phyloP scores from a whole-genome alignment of 768 basidiomycete genomes.

The Phlebiopsis gigantea region DNA sequence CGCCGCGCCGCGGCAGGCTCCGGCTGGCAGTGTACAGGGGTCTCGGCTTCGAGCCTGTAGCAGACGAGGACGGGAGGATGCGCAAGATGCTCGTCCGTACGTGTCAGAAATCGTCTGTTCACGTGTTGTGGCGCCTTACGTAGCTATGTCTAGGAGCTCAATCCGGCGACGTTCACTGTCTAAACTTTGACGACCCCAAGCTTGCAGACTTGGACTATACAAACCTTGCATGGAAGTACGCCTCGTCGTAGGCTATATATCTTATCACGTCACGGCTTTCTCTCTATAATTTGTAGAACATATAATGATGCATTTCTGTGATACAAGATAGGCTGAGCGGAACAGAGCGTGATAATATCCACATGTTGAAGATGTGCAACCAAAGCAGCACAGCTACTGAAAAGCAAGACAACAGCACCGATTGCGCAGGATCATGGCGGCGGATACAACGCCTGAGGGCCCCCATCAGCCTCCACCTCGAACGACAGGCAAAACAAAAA shows the following conservation, averaged over 20 bases:
- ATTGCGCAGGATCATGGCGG: not conserved
- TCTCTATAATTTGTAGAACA: constrained; percentile 4
- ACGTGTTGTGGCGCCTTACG: not conserved
- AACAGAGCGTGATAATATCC: too few relatives aligned
- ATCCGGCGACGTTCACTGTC: constrained; percentile 36
- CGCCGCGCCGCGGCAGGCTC: constrained; percentile 52
- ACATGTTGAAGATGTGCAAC: too few relatives aligned
- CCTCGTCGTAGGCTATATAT: constrained; percentile 27
- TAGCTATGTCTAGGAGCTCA: constrained; percentile 34
- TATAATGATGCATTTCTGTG: not conserved
- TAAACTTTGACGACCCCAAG: constrained; percentile 23
- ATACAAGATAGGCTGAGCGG: not conserved
- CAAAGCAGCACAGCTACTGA: not conserved
- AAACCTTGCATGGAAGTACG: constrained; percentile 31
- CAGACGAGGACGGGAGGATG: constrained; percentile 44
- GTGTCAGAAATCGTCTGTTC: constrained; percentile 26
- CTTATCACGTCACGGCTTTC: not conserved
- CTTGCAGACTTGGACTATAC: constrained; percentile 25
- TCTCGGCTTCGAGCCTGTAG: constrained; percentile 65
- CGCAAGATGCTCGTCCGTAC: constrained; percentile 65
- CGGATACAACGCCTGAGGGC: constrained; percentile 1
- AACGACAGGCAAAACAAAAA: not conserved
- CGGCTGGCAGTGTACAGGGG: constrained; percentile 65
- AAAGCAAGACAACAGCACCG: not conserved
- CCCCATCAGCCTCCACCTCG: not conserved